These are phyloP conservation scores for Amanita pseudoporphyria DNA, from an alignment of 768 basidiomycete genomes.

Conservation along the genomic window DNA sequence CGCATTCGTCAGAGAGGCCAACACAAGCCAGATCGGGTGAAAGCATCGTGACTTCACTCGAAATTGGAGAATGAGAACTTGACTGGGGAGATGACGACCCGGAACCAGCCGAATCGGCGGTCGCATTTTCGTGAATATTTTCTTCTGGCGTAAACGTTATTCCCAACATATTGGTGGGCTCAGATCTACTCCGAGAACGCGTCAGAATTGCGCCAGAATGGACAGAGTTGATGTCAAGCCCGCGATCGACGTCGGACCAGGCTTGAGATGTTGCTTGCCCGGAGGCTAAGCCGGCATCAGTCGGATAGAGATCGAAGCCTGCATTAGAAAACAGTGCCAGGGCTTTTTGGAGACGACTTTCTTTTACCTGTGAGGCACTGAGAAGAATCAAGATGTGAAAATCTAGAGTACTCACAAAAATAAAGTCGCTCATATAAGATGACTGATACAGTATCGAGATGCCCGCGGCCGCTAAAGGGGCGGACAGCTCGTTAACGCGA, in stretches of 20 bases:
- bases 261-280: background rate
- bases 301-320: constrained; percentile 57
- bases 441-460: constrained; percentile 80
- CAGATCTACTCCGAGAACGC: constrained; percentile 32
- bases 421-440: constrained; percentile 76
- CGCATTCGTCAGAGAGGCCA: constrained; percentile 56
- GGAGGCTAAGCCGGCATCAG: constrained; percentile 25
- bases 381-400: constrained; percentile 3
- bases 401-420: constrained; percentile 42
- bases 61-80: constrained; percentile 45
- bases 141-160: background rate
- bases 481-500: constrained; percentile 67
- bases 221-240: constrained; percentile 13
- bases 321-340: constrained; percentile 48
- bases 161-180: constrained; percentile 15
- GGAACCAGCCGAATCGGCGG: background rate
- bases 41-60: constrained; percentile 51
- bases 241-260: background rate
- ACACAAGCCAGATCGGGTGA: constrained; percentile 70
- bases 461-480: constrained; percentile 64
- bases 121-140: constrained; percentile 4
- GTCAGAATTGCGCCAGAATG: constrained; percentile 35
- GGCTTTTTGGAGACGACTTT: constrained; percentile 51
- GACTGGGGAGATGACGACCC: constrained; percentile 13
- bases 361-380: constrained; percentile 44